Percentiles rank a stretch among this genome's conserved stretches.
These are phyloP conservation scores for Russula ochroleuca DNA, from an alignment of 768 basidiomycete species.

Conservation along the genomic window DNA sequence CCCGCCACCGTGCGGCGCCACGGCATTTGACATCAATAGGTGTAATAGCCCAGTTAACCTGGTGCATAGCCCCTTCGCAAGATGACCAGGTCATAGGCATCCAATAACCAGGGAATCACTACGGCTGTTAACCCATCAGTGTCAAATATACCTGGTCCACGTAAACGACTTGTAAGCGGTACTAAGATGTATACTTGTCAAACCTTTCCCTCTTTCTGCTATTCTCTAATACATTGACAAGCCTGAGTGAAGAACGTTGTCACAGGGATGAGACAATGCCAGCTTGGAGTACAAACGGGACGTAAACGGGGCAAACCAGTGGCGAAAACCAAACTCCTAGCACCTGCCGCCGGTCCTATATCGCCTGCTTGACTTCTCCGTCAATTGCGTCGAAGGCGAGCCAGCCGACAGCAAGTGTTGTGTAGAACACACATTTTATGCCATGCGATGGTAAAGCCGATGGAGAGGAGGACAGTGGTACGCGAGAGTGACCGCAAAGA, in stretches of 20 bases:
- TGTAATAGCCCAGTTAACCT: no score
- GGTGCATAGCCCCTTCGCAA: no score
- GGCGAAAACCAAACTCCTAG: slow-evolving; percentile 81
- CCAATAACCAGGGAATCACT: no score
- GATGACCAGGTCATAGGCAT: no score
- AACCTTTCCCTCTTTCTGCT: no score
- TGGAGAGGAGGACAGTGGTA: slow-evolving; percentile 52
- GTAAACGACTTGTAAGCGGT: no score
- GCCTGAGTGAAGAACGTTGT: neutral
- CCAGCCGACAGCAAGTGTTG: slow-evolving; percentile 54
- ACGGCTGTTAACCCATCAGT: no score
- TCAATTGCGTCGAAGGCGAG: slow-evolving; percentile 47
- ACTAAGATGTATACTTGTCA: no score
- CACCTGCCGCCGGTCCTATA: slow-evolving; percentile 79
- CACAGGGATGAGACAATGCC: slow-evolving; percentile 47
- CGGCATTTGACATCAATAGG: no score
- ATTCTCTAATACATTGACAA: no score
- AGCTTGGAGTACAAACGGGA: slow-evolving; percentile 69
- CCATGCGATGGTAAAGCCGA: slow-evolving; percentile 33
- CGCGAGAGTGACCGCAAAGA: slow-evolving; percentile 59
- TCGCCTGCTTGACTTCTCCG: slow-evolving; percentile 44
- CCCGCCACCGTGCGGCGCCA: no score
- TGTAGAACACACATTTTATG: slow-evolving; percentile 39
- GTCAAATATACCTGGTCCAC: no score
- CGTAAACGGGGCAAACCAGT: slow-evolving; percentile 74